Percentiles rank a stretch among this genome's conserved stretches.
Conservation (phyloP, 2,329 filamentous ascomycete genomes). For the Arthrinium phaeospermum region DNA sequence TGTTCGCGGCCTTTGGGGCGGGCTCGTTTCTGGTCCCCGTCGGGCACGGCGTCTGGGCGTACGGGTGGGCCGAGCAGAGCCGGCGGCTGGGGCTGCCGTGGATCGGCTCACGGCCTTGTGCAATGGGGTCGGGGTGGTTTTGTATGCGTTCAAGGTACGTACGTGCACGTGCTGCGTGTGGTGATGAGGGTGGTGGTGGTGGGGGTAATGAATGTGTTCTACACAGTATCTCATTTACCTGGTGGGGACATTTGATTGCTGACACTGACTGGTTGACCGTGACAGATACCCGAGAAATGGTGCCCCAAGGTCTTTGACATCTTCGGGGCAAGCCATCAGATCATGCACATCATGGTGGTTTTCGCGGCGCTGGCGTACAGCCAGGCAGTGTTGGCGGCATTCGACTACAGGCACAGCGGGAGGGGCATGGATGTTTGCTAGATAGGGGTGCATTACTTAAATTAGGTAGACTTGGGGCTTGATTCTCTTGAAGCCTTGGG, state of each 20-base stretch:
- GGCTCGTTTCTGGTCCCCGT: conserved; percentile 47
- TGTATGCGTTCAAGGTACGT: conserved; percentile 43
- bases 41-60: conserved; percentile 42
- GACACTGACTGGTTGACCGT: not conserved
- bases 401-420: conserved; percentile 20
- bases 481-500: not conserved
- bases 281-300: conserved; percentile 50
- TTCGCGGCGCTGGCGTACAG: conserved; percentile 46
- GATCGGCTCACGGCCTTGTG: conserved; percentile 44
- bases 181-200: not conserved
- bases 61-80: conserved; percentile 41
- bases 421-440: not conserved
- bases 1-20: conserved; percentile 48
- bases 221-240: not conserved
- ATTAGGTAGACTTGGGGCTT: not conserved
- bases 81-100: conserved; percentile 47
- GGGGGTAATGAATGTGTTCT: not conserved
- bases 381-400: conserved; percentile 38
- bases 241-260: not conserved
- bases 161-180: not conserved
- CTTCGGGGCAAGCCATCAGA: conserved; percentile 53
- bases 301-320: conserved; percentile 51
- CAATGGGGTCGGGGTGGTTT: conserved; percentile 44
- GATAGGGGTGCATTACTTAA: not conserved
- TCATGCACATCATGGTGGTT: conserved; percentile 54